Evolutionary conservation across 805 yeast species (phyloP).

Genomic region (Kockiozyma suomiensis): DNA sequence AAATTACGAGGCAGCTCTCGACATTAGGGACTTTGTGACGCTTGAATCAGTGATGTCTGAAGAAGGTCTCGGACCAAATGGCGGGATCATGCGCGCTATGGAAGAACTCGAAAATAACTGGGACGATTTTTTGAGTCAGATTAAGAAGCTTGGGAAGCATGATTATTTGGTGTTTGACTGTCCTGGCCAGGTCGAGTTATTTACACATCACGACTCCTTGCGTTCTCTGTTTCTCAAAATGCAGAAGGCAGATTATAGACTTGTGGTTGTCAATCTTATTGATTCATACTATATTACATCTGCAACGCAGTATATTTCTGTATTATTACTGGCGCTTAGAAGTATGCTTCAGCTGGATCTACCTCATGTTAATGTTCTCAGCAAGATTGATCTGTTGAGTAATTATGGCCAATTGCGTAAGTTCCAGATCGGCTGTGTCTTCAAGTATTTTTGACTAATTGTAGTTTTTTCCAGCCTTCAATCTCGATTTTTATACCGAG

Average conservation of each 20-base stretch:
- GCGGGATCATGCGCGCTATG: conserved; percentile 86
- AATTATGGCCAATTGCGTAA: conserved; percentile 67
- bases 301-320: conserved; percentile 87
- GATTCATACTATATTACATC: conserved; percentile 81
- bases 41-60: conserved; percentile 78
- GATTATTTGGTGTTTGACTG: conserved; percentile 71
- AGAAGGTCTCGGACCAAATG: conserved; percentile 78
- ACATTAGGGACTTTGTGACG: conserved; percentile 74
- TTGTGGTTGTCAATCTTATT: conserved; percentile 72
- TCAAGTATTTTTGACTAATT: not conserved
- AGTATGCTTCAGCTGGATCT: conserved; percentile 91
- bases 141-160: conserved; percentile 58
- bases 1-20: conserved; percentile 73
- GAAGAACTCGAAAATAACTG: conserved; percentile 63
- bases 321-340: conserved; percentile 75
- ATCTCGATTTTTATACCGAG: conserved; percentile 84
- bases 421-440: not conserved
- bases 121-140: conserved; percentile 59
- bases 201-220: conserved; percentile 83
- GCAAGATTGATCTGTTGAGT: conserved; percentile 81
- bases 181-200: conserved; percentile 95
- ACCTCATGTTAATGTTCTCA: conserved; percentile 90
- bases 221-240: conserved; percentile 65
- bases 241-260: conserved; percentile 66
- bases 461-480: conserved; percentile 53